These are phyloP conservation scores for Lasiodiplodia theobromae DNA, from an alignment of 2,329 filamentous ascomycete species.

Conservation along the genomic window DNA sequence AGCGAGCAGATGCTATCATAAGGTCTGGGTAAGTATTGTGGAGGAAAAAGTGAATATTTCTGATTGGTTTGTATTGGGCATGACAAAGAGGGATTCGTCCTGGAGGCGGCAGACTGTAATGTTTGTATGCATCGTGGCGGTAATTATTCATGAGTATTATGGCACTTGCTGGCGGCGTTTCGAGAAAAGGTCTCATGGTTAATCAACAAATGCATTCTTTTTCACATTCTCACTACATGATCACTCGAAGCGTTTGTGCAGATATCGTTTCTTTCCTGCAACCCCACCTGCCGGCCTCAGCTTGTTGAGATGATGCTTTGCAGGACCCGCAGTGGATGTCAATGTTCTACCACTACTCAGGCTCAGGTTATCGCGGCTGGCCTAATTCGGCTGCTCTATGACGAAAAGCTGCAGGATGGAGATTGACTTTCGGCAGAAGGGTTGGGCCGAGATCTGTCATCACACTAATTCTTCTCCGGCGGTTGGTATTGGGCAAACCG, in stretches of 20 bases:
- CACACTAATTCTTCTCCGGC: background rate
- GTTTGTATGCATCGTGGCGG: background rate
- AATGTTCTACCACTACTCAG: background rate
- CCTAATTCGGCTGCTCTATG: background rate
- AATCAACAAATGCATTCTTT: too few relatives aligned
- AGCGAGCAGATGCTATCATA: constrained; percentile 9
- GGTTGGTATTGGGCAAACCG: background rate
- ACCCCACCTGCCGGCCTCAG: background rate
- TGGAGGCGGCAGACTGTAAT: background rate
- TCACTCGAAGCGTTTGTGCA: too few relatives aligned
- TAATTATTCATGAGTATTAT: background rate
- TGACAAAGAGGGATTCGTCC: background rate
- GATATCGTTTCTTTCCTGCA: too few relatives aligned
- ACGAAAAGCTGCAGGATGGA: background rate
- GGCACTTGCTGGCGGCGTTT: too few relatives aligned
- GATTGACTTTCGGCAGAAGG: background rate
- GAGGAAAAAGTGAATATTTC: background rate
- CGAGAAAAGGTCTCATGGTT: too few relatives aligned
- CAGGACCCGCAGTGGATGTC: background rate
- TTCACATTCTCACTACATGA: too few relatives aligned
- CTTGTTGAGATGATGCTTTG: background rate
- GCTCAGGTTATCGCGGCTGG: background rate
- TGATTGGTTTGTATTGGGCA: too few relatives aligned
- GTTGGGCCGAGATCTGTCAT: background rate
- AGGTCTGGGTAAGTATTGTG: background rate